These are phyloP conservation scores for Cyberlindnera americana DNA, from an alignment of 805 yeast genomes.

Conservation along the genomic window DNA sequence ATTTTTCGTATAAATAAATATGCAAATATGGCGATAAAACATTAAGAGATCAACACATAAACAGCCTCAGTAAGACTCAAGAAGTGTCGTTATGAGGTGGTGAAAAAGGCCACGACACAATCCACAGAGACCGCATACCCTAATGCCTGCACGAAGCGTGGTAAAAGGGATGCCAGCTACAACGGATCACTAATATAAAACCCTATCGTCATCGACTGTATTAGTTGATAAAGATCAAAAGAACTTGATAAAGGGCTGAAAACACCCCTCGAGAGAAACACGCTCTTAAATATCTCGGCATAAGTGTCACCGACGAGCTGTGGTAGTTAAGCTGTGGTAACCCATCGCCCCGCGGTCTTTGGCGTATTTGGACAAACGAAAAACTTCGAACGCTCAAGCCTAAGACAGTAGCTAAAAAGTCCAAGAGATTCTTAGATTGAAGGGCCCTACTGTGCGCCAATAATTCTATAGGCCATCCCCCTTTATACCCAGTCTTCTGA, in stretches of 20 bases:
- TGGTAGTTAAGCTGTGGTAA: neutral
- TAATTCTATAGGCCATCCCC: too few relatives aligned
- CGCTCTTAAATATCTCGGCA: neutral
- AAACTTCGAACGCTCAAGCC: too few relatives aligned
- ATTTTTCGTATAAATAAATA: too few relatives aligned
- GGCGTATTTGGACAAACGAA: neutral
- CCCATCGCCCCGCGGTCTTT: neutral
- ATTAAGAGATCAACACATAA: conserved; percentile 1
- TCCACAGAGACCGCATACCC: conserved; percentile 46
- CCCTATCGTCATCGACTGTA: conserved; percentile 53
- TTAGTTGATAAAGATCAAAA: conserved; percentile 45
- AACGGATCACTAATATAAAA: conserved; percentile 32
- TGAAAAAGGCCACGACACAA: conserved; percentile 46
- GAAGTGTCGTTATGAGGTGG: conserved; percentile 46
- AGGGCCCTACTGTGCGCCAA: neutral
- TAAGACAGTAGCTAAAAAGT: too few relatives aligned
- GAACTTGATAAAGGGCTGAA: conserved; percentile 1
- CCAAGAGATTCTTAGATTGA: neutral
- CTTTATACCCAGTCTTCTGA: too few relatives aligned
- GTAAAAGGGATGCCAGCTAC: conserved; percentile 29
- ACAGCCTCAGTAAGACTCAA: conserved; percentile 33
- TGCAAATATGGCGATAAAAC: too few relatives aligned
- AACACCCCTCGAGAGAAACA: too few relatives aligned
- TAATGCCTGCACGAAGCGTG: conserved; percentile 10
- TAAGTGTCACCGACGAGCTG: neutral